A percentile compares a stretch with the other conserved stretches of the same genome.
These are phyloP conservation scores for Colletotrichum tropicicola DNA, from an alignment of 2,329 filamentous ascomycete species.

Conservation along the genomic window DNA sequence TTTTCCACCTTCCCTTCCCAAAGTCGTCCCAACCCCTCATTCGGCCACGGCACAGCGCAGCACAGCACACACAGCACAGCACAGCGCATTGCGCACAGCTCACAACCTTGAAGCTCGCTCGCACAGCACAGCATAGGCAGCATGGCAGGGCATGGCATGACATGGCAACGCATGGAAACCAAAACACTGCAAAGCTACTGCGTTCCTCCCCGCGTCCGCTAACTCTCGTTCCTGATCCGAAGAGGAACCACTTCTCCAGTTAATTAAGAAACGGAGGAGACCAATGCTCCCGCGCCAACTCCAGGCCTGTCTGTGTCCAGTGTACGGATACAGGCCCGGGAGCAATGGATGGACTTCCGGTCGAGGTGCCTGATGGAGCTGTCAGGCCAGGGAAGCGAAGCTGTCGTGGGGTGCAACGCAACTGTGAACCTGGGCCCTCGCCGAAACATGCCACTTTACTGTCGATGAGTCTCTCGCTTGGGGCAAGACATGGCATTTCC, in stretches of 20 bases:
- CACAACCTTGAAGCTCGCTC: conserved; percentile 11
- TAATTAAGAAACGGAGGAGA: conserved; percentile 8
- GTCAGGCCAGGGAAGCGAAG: conserved; percentile 9
- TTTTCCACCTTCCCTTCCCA: not conserved
- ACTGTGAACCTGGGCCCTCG: conserved; percentile 9
- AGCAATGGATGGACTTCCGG: conserved; percentile 8
- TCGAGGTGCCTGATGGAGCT: conserved; percentile 11
- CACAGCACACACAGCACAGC: too few species aligned
- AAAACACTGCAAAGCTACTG: conserved; percentile 20
- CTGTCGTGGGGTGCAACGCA: conserved; percentile 24
- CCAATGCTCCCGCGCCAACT: conserved; percentile 17
- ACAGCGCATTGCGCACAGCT: conserved; percentile 21
- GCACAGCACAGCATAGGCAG: conserved; percentile 5
- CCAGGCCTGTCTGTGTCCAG: not conserved
- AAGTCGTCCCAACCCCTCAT: conserved; percentile 19
- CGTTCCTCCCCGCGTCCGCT: conserved; percentile 8
- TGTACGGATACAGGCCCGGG: not conserved
- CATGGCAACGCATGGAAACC: conserved; percentile 4
- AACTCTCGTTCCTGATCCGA: conserved; percentile 15
- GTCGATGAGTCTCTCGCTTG: conserved; percentile 19
- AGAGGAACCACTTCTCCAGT: conserved; percentile 18
- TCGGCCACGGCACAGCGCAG: conserved; percentile 6
- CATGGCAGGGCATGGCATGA: not conserved
- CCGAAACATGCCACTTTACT: conserved; percentile 26
- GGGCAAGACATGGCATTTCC: conserved; percentile 16